Percentiles rank a stretch among this genome's conserved stretches.
phyloP scores from a whole-genome alignment of 1,284 basidiomycete species.

The Melampsora larici-populina region DNA sequence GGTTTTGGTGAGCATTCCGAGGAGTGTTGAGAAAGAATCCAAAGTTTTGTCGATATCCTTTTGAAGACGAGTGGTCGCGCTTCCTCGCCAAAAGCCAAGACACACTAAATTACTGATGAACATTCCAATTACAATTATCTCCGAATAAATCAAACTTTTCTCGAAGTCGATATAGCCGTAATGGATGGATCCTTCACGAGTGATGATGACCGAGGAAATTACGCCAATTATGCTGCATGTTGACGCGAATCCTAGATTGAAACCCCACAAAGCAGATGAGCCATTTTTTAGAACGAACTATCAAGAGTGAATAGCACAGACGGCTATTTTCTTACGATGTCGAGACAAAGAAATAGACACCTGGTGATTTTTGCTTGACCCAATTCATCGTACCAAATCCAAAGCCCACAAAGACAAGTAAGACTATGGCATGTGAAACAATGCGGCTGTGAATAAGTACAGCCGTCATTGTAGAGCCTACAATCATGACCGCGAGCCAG shows the following conservation, averaged over 20 bases:
- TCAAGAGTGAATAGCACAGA: constrained; percentile 82
- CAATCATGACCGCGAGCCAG: constrained; percentile 39
- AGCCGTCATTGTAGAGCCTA: constrained; percentile 35
- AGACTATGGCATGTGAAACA: constrained; percentile 40
- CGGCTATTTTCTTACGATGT: constrained; percentile 72
- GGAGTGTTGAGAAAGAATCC: constrained; percentile 77
- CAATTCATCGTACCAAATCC: constrained; percentile 37
- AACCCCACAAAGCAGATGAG: neutral
- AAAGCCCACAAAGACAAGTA: constrained; percentile 41
- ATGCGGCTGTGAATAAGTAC: constrained; percentile 22
- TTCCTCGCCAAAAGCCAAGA: constrained; percentile 74
- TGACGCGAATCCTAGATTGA: constrained; percentile 24
- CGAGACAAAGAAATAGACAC: constrained; percentile 57
- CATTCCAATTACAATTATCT: constrained; percentile 70
- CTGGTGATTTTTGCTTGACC: constrained; percentile 41
- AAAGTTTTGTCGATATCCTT: constrained; percentile 74
- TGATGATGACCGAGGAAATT: constrained; percentile 41
- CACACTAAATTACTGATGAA: constrained; percentile 78
- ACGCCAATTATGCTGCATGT: constrained; percentile 41
- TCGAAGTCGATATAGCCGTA: constrained; percentile 42
- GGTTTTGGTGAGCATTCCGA: constrained; percentile 72
- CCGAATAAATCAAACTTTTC: constrained; percentile 39
- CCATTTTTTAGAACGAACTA: constrained; percentile 51
- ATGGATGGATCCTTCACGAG: constrained; percentile 39
- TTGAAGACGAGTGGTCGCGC: constrained; percentile 77